A percentile compares a stretch with the other conserved stretches of the same genome.
phyloP scores from a whole-genome alignment of 495 filamentous ascomycete species.

The Neurospora sp. region DNA sequence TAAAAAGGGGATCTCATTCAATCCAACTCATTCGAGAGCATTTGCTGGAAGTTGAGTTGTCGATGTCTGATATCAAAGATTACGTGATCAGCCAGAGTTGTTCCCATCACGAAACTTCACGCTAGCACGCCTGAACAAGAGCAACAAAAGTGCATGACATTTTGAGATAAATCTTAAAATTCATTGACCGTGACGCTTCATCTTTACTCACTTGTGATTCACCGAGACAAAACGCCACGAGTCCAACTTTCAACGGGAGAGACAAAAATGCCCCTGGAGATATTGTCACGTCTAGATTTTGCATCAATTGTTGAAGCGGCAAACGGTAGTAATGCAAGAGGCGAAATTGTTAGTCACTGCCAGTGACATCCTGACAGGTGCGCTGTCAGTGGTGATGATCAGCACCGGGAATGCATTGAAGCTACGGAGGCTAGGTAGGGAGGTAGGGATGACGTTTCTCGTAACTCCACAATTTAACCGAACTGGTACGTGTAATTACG shows the following conservation, averaged over 20 bases:
- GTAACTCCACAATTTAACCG: background rate
- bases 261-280: background rate
- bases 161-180: background rate
- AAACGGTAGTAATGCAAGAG: background rate
- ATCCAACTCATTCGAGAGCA: background rate
- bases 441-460: background rate
- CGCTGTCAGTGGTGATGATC: background rate
- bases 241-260: background rate
- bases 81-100: background rate
- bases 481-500: background rate
- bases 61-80: background rate
- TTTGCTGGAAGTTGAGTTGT: background rate
- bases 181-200: background rate
- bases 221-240: background rate
- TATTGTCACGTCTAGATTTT: background rate
- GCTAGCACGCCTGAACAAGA: background rate
- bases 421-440: background rate
- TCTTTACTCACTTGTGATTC: background rate
- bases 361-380: background rate
- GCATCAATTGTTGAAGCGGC: background rate
- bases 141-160: background rate
- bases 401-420: background rate
- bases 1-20: background rate
- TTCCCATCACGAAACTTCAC: background rate
- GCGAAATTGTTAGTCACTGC: background rate